phyloP scores from a whole-genome alignment of 345 rosid species.

The Gossypium herbaceum region DNA sequence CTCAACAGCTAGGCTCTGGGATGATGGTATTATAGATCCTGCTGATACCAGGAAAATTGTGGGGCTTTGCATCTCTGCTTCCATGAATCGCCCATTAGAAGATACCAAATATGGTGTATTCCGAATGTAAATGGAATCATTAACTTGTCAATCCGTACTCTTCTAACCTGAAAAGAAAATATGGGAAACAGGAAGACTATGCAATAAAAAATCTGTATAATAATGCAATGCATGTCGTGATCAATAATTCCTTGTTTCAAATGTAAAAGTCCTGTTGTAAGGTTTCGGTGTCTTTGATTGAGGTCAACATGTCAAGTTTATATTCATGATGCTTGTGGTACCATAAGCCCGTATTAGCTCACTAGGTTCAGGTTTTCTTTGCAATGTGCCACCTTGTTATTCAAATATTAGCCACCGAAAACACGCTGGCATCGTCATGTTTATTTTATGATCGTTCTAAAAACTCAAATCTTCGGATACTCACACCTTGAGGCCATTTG shows the following conservation, averaged over 20 bases:
- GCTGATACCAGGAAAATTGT: constrained; percentile 70
- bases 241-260: not conserved
- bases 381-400: too few species aligned
- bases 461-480: too few species aligned
- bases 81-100: constrained; percentile 50
- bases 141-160: not conserved
- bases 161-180: not conserved
- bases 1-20: constrained; percentile 96
- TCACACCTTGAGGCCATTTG: too few species aligned
- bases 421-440: too few species aligned
- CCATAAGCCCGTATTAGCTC: too few species aligned
- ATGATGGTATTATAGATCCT: constrained; percentile 93
- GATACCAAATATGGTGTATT: constrained; percentile 71
- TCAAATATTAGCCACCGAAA: too few species aligned
- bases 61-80: constrained; percentile 70
- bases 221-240: not conserved
- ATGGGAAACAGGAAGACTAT: not conserved
- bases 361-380: too few species aligned
- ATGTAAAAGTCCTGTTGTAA: too few species aligned
- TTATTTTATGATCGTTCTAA: too few species aligned
- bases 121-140: constrained; percentile 54
- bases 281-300: too few species aligned
- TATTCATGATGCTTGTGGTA: not conserved
- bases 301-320: not conserved
- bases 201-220: not conserved